Percentiles rank a stretch among this genome's conserved stretches.
Conservation (phyloP, 768 basidiomycete species). For the Suillus subluteus region DNA sequence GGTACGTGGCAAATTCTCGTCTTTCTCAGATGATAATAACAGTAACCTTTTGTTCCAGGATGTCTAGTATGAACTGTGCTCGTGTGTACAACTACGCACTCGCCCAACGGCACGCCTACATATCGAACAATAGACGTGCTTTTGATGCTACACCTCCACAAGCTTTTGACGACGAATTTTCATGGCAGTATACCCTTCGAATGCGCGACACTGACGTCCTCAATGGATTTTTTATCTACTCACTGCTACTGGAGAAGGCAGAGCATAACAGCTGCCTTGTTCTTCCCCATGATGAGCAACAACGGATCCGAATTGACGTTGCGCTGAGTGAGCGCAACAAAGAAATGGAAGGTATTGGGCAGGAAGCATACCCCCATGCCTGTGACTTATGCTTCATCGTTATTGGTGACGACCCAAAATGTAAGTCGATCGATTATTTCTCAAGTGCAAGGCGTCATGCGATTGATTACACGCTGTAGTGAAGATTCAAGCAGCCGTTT, state of each 20-base stretch:
- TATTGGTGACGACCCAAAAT: conserved; percentile 2
- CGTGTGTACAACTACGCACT: conserved; percentile 11
- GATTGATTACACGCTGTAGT: conserved; percentile 9
- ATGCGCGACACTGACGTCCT: conserved; percentile 21
- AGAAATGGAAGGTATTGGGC: conserved; percentile 15
- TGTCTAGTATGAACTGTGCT: conserved; percentile 18
- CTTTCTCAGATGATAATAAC: background rate
- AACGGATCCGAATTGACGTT: conserved; percentile 3
- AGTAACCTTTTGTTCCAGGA: conserved; percentile 7
- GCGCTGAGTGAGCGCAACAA: conserved; percentile 12
- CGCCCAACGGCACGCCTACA: conserved; percentile 3
- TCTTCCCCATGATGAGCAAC: conserved; percentile 9
- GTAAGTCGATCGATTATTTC: conserved; percentile 6
- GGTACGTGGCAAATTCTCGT: conserved; percentile 1
- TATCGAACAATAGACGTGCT: conserved; percentile 7
- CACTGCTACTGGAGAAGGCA: conserved; percentile 21
- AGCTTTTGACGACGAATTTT: background rate
- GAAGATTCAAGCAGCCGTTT: background rate
- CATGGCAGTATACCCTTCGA: conserved; percentile 6
- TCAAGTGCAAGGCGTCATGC: background rate
- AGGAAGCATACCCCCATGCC: conserved; percentile 18
- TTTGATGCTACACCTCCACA: background rate
- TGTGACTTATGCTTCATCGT: conserved; percentile 17
- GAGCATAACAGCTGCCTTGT: conserved; percentile 20
- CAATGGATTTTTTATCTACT: too few relatives aligned